Conservation (phyloP, 805 yeast genomes). For the Cyberlindnera subsufficiens region DNA sequence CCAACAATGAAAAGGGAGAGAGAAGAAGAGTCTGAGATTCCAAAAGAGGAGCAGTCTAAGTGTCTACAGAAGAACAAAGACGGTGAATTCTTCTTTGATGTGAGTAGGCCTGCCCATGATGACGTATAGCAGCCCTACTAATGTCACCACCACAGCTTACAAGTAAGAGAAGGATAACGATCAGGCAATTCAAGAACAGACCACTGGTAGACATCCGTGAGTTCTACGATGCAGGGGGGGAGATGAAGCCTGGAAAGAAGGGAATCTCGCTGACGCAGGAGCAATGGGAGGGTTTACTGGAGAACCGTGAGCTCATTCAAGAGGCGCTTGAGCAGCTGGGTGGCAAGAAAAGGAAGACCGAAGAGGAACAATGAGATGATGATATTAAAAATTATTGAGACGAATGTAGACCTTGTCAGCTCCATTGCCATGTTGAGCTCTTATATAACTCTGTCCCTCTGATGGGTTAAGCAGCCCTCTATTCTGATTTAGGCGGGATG, state of each 20-base stretch:
- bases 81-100: constrained; percentile 11
- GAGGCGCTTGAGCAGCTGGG: constrained; percentile 40
- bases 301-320: constrained; percentile 39
- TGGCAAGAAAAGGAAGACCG: constrained; percentile 24
- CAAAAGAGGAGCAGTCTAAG: neutral
- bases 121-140: too few relatives aligned
- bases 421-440: too few relatives aligned
- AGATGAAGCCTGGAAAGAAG: constrained; percentile 76
- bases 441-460: too few relatives aligned
- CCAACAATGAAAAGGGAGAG: neutral
- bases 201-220: constrained; percentile 81
- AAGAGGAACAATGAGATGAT: constrained; percentile 13
- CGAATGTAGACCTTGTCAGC: too few relatives aligned
- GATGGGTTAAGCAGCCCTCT: too few relatives aligned
- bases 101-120: constrained; percentile 2
- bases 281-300: constrained; percentile 45
- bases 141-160: constrained; percentile 33
- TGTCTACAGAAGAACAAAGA: constrained; percentile 1
- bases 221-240: constrained; percentile 60
- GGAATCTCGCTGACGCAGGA: constrained; percentile 58
- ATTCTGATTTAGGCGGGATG: too few relatives aligned
- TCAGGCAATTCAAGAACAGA: constrained; percentile 62
- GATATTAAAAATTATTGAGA: neutral
- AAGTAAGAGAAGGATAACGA: constrained; percentile 63
- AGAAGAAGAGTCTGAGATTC: neutral